These are phyloP conservation scores for Colletotrichum karsti DNA, from an alignment of 2,329 filamentous ascomycete genomes.

Conservation along the genomic window DNA sequence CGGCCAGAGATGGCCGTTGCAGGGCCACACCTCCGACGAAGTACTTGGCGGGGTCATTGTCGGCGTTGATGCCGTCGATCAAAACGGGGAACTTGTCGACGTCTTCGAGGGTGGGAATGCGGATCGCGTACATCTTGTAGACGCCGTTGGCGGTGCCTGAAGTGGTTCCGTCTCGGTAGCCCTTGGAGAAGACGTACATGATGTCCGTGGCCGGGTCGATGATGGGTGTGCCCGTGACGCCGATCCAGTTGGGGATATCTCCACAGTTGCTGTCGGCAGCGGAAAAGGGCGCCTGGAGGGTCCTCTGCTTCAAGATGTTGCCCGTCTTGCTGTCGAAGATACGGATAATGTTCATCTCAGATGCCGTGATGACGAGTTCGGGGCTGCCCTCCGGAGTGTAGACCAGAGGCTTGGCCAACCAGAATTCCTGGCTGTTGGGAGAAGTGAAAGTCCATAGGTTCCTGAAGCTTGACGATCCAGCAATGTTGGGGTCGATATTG, in stretches of 20 bases:
- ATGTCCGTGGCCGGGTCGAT: constrained; percentile 44
- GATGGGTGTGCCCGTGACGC: constrained; percentile 46
- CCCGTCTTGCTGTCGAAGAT: constrained; percentile 51
- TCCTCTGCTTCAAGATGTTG: constrained; percentile 43
- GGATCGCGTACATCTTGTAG: constrained; percentile 49
- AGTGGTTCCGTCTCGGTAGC: constrained; percentile 37
- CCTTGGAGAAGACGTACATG: constrained; percentile 47
- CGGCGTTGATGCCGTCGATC: constrained; percentile 52
- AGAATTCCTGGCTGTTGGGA: constrained; percentile 17
- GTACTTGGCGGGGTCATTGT: constrained; percentile 52
- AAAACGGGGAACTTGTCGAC: constrained; percentile 49
- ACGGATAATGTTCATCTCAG: constrained; percentile 47
- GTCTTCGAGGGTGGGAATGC: constrained; percentile 47
- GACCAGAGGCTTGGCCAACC: constrained; percentile 48
- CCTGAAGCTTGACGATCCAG: constrained; percentile 41
- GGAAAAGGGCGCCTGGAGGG: constrained; percentile 48
- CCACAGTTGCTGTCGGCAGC: constrained; percentile 47
- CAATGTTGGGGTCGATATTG: constrained; percentile 49
- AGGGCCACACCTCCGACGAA: constrained; percentile 55
- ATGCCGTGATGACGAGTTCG: constrained; percentile 48
- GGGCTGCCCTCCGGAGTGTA: constrained; percentile 47
- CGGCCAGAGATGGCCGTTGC: constrained; percentile 48
- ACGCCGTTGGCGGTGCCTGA: constrained; percentile 42
- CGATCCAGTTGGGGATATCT: constrained; percentile 47
- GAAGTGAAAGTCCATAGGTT: constrained; percentile 43